Percentiles rank a stretch among this genome's conserved stretches.
phyloP scores from a whole-genome alignment of 2,329 filamentous ascomycete species.

The Teratosphaeria pseudoeucalypti region DNA sequence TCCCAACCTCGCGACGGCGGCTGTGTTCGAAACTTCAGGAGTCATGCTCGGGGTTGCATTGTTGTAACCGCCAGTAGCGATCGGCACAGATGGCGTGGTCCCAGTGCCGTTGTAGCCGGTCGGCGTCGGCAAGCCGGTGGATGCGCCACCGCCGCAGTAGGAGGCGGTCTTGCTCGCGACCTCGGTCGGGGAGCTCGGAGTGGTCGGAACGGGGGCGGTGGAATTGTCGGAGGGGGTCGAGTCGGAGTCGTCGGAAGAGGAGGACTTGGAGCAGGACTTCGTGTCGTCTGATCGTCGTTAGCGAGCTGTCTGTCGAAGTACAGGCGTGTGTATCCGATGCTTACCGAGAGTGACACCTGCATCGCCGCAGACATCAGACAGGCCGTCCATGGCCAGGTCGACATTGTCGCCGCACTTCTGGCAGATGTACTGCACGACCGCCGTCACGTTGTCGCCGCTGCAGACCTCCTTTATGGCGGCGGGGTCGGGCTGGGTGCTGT shows the following conservation, averaged over 20 bases:
- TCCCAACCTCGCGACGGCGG: slow-evolving; percentile 12
- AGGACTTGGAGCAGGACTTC: slow-evolving; percentile 6
- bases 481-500: slow-evolving; percentile 24
- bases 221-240: too few relatives aligned
- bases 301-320: background rate
- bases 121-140: background rate
- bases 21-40: background rate
- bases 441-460: slow-evolving; percentile 13
- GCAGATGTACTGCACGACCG: slow-evolving; percentile 18
- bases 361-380: slow-evolving; percentile 22
- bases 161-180: slow-evolving; percentile 2
- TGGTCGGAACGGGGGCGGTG: too few relatives aligned
- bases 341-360: slow-evolving; percentile 23
- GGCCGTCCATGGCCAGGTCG: slow-evolving; percentile 20
- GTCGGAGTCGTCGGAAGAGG: background rate
- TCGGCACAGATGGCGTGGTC: background rate
- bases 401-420: slow-evolving; percentile 21
- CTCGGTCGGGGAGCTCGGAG: background rate
- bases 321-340: slow-evolving; percentile 1
- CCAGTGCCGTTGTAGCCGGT: slow-evolving; percentile 1
- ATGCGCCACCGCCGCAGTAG: background rate
- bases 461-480: slow-evolving; percentile 24
- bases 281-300: background rate
- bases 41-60: slow-evolving; percentile 2
- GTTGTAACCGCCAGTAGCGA: slow-evolving; percentile 2